These are phyloP conservation scores for Ustilago loliicola DNA, from an alignment of 1,284 basidiomycete species.

Conservation along the genomic window DNA sequence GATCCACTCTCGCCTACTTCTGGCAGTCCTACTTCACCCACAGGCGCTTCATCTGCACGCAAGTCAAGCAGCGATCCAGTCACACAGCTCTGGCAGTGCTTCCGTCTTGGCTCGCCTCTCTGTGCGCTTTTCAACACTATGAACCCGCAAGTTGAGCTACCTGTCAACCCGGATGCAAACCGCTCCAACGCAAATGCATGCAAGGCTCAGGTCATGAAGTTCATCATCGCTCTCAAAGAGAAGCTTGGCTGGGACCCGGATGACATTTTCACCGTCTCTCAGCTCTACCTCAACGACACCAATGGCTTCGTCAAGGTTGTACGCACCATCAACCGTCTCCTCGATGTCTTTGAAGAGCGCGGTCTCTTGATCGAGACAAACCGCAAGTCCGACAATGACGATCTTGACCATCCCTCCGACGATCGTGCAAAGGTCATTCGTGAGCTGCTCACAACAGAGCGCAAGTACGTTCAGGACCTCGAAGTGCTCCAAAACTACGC, in stretches of 20 bases:
- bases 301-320: conserved; percentile 95
- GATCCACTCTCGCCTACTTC: conserved; percentile 25
- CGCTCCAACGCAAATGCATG: conserved; percentile 81
- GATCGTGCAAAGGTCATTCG: conserved; percentile 83
- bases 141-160: conserved; percentile 75
- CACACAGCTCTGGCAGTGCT: conserved; percentile 91
- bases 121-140: conserved; percentile 95
- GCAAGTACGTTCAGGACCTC: conserved; percentile 97
- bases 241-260: conserved; percentile 72
- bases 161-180: conserved; percentile 73
- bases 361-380: conserved; percentile 77
- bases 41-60: conserved; percentile 6
- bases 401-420: conserved; percentile 70
- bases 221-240: conserved; percentile 74
- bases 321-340: conserved; percentile 88
- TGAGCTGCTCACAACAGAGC: conserved; percentile 92
- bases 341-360: conserved; percentile 82
- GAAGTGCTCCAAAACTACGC: conserved; percentile 81
- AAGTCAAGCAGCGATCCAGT: conserved; percentile 74
- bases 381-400: conserved; percentile 69
- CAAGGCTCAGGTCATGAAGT: conserved; percentile 74
- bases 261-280: conserved; percentile 77
- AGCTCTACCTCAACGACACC: conserved; percentile 85
- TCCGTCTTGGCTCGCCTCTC: conserved; percentile 91
- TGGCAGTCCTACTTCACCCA: conserved; percentile 35